Base-by-base conservation (phyloP, 176 grass and related monocot species). In the Zoysia japonica region DNA sequence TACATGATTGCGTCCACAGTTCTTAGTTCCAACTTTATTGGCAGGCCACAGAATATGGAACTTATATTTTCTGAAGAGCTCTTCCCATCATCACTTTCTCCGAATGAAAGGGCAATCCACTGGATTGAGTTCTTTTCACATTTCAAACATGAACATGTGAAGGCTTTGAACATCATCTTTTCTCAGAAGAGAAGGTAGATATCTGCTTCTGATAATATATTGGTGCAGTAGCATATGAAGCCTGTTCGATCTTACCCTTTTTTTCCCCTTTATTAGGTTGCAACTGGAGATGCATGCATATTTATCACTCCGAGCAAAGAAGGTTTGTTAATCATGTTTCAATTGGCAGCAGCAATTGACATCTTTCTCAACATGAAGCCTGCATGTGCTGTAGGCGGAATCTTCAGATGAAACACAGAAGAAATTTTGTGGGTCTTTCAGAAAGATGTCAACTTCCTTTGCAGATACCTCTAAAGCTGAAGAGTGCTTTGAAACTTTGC, bases 111-210 rank as follows among this genome's bases (percentile, higher is more conserved):
- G 85, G 89, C 88, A 85, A 89, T 8, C 36, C 96, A 94, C 65
- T 98, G 96, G 96, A 78, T 93, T 77, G 78, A 87, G 56, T 91
- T 98, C 78, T 98, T 81, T 77, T 90, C 90, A 78, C 76, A 92
- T 88, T 98, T 94, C 83, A 89, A 86, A 70, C 47, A 52, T 66
- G 77, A 87, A 78, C 95, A 98, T 80, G 83, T 85, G 74, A 91
- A 87, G 76, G 92, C 90, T 88, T 85, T 98, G 85, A 80, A 70
- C 54, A 74, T 39, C 20, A 91, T 98, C 38, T 83, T 98, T 76
- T 90, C 78, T 81, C 92, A 91, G 84, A 98, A 98, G 85, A 86
- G 85, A 82, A 92, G 95, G 95, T 98, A 90, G 36, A 73, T 75
- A 71, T 81, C 11, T 39, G 19, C 20, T 16, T 17, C 67, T 35